phyloP scores from a whole-genome alignment of 2,329 filamentous ascomycete species.

The Botrytis paeoniae region DNA sequence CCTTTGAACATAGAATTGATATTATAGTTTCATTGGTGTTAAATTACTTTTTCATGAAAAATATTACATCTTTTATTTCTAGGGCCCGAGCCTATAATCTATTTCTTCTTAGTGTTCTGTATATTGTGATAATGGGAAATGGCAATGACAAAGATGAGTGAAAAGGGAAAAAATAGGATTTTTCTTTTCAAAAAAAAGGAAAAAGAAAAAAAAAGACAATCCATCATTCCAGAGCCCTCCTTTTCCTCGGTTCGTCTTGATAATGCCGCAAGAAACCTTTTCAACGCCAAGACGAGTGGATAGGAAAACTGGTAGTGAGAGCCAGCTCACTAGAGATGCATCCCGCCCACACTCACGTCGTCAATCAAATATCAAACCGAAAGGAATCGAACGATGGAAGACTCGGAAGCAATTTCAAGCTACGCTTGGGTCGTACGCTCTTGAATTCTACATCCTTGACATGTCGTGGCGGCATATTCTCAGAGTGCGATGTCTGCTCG shows the following conservation, averaged over 20 bases:
- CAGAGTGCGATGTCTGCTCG: not conserved
- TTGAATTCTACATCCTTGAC: constrained; percentile 4
- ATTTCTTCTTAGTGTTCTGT: not conserved
- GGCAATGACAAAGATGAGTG: too few relatives aligned
- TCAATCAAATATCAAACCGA: not conserved
- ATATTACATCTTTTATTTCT: not conserved
- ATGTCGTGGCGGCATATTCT: not conserved
- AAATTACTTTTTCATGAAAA: not conserved
- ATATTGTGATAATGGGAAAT: not conserved
- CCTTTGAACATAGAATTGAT: not conserved
- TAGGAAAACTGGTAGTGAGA: not conserved
- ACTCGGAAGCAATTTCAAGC: not conserved
- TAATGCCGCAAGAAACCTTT: not conserved
- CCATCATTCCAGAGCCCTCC: not conserved
- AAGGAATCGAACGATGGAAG: not conserved
- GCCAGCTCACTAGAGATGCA: not conserved
- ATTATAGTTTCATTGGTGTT: not conserved
- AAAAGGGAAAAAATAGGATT: too few relatives aligned
- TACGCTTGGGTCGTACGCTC: not conserved
- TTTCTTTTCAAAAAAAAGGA: too few relatives aligned
- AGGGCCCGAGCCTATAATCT: not conserved
- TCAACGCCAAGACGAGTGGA: not conserved
- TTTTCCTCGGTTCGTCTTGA: not conserved
- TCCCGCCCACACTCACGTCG: not conserved
- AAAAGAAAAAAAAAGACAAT: too few relatives aligned